Evolutionary conservation across 148 eudicot species (phyloP), one percentile per base, ranked within the genome.

Genomic region (Rhododendron mucronatum): DNA sequence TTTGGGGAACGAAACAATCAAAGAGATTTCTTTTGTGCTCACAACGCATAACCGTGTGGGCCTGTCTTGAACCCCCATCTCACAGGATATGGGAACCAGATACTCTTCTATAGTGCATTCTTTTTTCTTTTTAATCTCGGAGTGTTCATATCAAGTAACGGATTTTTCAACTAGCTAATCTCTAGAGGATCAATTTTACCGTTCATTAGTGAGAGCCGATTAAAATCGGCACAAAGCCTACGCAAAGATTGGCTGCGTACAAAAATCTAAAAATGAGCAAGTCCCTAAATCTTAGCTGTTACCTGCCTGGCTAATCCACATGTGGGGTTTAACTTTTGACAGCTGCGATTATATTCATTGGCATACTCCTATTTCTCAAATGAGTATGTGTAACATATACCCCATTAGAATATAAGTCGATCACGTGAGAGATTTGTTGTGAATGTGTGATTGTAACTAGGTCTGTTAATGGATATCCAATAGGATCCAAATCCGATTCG

Each of bases 41-140:
- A 81, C 57, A 81, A n/a, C 84, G 26, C 76, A 65, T 41, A 65
- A 44, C 57, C 85, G 85, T 26, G 85, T 83, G 85, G 85, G 41
- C 77, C 85, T 83, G 5, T 83, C 33, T 44, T 41, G 3, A 5
- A 83, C 48, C 53, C 53, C 37, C 12, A 8, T 55, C 26, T 7
- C 47, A 8, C 67, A 26, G 16, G 21, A 28, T n/a, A 26, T 65
- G 35, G 77, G 44, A 83, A 45, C 35, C 51, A 47, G 37, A 41
- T 3, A 67, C 33, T 67, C 71, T n/a, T 16, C 3, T 18, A 55
- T 16, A 26, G 33, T 1, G 30, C 73, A 65, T 65, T 65, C 30
- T 63, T 2, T 63, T 26, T 9, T 20, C 2, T 14, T 53, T 3
- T 55, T 4, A 16, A 61, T 7, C 69, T 5, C 26, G 10, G 69